Conservation (phyloP, 2,329 filamentous ascomycete genomes). For the Diplodia corticola region DNA sequence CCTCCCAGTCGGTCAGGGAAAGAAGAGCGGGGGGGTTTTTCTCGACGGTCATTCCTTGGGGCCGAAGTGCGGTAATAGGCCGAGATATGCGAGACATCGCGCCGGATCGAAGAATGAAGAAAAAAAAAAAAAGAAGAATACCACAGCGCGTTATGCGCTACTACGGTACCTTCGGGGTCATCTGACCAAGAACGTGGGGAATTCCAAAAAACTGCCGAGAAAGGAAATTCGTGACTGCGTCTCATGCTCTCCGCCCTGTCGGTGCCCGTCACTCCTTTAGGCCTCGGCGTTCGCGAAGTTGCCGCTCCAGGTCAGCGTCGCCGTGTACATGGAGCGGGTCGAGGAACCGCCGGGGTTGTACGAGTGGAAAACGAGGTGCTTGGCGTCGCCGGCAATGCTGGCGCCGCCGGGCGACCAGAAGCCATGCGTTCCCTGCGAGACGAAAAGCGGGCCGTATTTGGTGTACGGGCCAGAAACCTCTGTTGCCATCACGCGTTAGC, state of each 20-base stretch:
- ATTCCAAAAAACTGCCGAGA: neutral
- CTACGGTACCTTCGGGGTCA: neutral
- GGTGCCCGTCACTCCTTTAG: neutral
- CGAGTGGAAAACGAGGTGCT: constrained; percentile 21
- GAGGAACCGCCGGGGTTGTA: constrained; percentile 9
- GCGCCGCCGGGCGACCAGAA: constrained; percentile 23
- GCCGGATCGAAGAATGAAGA: neutral
- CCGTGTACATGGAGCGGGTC: constrained; percentile 16
- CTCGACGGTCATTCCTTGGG: neutral
- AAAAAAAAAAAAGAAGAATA: too few relatives aligned
- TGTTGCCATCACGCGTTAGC: neutral
- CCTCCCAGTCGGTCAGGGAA: neutral
- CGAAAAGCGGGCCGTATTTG: constrained; percentile 18
- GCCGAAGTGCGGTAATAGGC: neutral
- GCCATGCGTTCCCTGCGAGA: constrained; percentile 14
- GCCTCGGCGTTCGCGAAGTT: constrained; percentile 7
- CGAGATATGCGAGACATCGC: neutral
- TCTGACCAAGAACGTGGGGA: neutral
- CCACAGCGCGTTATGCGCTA: neutral
- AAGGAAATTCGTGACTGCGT: constrained; percentile 11
- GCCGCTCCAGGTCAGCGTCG: constrained; percentile 7
- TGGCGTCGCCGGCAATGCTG: constrained; percentile 13
- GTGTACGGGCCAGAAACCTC: constrained; percentile 21
- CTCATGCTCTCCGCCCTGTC: neutral
- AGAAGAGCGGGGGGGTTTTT: neutral